Conservation (phyloP, 768 basidiomycete genomes). For the Boletus edulis region DNA sequence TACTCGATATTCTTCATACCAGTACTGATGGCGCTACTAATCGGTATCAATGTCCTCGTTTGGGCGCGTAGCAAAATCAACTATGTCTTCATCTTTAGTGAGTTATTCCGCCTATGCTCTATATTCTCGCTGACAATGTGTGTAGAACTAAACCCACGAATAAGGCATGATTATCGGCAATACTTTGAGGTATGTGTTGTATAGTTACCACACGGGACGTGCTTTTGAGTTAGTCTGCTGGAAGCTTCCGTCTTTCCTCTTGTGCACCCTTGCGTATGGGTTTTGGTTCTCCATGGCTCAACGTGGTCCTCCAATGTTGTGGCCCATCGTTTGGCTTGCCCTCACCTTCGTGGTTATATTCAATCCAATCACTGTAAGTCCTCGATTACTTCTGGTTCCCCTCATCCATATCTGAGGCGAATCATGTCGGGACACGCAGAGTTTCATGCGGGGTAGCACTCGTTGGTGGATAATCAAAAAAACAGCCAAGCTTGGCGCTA, state of each 20-base stretch:
- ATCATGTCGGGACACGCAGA: slow-evolving; percentile 41
- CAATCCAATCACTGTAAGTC: slow-evolving; percentile 69
- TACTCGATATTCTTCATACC: slow-evolving; percentile 78
- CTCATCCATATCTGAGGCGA: no score
- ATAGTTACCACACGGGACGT: background rate
- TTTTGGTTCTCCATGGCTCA: slow-evolving; percentile 83
- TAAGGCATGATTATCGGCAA: slow-evolving; percentile 73
- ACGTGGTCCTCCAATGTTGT: slow-evolving; percentile 69
- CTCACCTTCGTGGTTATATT: slow-evolving; percentile 58
- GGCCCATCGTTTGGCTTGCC: slow-evolving; percentile 81
- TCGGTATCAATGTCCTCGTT: slow-evolving; percentile 77
- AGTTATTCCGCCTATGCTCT: slow-evolving; percentile 11
- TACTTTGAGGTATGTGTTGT: slow-evolving; percentile 60
- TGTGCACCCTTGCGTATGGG: slow-evolving; percentile 69
- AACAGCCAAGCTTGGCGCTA: slow-evolving; percentile 57
- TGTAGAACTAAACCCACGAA: slow-evolving; percentile 66
- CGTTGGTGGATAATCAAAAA: slow-evolving; percentile 81
- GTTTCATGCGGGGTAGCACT: slow-evolving; percentile 32
- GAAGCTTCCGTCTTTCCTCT: slow-evolving; percentile 74
- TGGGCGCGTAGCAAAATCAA: slow-evolving; percentile 82
- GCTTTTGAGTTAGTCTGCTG: background rate
- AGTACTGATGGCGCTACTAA: slow-evolving; percentile 67
- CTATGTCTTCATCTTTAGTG: slow-evolving; percentile 90
- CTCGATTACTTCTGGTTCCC: background rate
- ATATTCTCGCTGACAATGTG: slow-evolving; percentile 3